Base-by-base conservation (phyloP, 441 rosid species). In the Flueggea neowawraea region DNA sequence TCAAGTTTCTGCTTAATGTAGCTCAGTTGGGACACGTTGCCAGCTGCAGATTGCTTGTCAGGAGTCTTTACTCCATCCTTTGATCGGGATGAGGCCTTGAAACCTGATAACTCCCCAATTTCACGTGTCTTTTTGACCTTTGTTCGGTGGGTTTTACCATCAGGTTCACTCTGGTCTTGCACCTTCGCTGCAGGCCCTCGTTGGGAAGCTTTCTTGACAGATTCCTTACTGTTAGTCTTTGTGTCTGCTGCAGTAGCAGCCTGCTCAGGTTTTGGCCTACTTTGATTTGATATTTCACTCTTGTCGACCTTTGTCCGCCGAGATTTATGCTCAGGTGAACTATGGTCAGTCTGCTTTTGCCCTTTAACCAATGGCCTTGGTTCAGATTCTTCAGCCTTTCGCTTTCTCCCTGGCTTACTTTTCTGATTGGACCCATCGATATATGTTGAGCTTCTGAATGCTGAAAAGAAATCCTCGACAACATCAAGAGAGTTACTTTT, bases 391-490 rank as follows among this genome's bases (percentile, higher is more conserved):
- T 50, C 63, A 52, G 73, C 66, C 64, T 80, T 69, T 65, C 79
- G 80, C 80, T 70, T 75, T 69, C 73, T 75, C 47, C 65, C 72
- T 48, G 58, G 58, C 62, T 51, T 74, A 53, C 58, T 54, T 62
- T 75, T 54, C 56, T 70, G 62, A 55, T 75, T 69, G 49, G 76
- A 69, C 57, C 77, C 85, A 36, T 80, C 64, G 33, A 41, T 54
- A 69, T 65, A 83, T 52, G 77, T 66, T 49, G 90, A 83, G 75
- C 81, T 84, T 81, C 96, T 82, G 67, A 80, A 87, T 31, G 68
- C 71, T 44, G 83, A 77, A 78, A 89, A 60, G 72, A 87, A 91
- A 58, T 65, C 84, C 60, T 66, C 76, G 61, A 80, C 83, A 78
- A 64, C 62, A 65, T 77, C 83, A 51, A 70, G 67, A 60, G 78